These are phyloP conservation scores for Hyaloperonospora brassicae DNA, from an alignment of 352 stramenopile genomes.

Conservation along the genomic window DNA sequence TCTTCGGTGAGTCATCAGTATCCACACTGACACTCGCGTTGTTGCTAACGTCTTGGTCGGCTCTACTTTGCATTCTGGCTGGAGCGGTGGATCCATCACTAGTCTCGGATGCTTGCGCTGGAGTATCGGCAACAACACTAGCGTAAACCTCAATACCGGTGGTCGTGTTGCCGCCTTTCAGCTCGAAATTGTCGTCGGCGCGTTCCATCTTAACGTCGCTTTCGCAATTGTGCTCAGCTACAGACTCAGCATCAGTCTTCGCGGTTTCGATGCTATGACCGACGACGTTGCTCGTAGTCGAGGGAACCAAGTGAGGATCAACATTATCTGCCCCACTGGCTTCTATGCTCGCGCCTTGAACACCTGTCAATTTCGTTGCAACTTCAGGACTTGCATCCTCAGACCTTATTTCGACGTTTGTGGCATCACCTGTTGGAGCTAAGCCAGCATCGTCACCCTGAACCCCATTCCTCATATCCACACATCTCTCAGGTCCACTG, in stretches of 20 bases:
- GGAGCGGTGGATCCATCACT: not conserved
- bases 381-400: conserved; percentile 1
- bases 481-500: conserved; percentile 1
- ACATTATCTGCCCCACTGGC: not conserved
- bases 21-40: not conserved
- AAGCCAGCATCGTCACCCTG: not conserved
- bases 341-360: not conserved
- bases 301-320: conserved; percentile 1
- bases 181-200: conserved; percentile 7
- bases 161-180: not conserved
- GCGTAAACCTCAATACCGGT: not conserved
- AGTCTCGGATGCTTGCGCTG: conserved; percentile 1
- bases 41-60: not conserved
- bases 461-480: conserved; percentile 1
- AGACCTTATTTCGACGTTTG: not conserved
- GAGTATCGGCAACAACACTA: not conserved
- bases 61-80: conserved; percentile 3
- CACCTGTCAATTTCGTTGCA: not conserved
- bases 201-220: conserved; percentile 17
- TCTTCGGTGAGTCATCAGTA: conserved; percentile 3
- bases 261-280: conserved; percentile 10
- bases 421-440: not conserved
- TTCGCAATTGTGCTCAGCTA: conserved; percentile 9
- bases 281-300: conserved; percentile 1
- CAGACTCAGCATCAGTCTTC: conserved; percentile 17